Evolutionary conservation across 192 early-diverging fungal species (phyloP).

Genomic region (Mortierella alpina): DNA sequence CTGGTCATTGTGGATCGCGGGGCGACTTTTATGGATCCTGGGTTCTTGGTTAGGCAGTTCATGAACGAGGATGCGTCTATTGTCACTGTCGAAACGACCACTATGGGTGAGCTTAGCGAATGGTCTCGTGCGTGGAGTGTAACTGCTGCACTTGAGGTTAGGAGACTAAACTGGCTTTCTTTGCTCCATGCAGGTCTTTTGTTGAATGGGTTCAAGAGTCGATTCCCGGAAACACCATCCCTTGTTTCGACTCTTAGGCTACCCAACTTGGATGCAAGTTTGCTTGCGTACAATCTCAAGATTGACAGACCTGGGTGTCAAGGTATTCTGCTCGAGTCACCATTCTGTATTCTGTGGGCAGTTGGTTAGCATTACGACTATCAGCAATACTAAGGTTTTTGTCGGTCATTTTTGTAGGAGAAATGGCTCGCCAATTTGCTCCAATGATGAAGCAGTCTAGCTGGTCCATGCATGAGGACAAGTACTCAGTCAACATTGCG

Average conservation of each 20-base stretch:
- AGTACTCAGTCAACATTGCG: slow-evolving; percentile 60
- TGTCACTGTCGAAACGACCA: slow-evolving; percentile 42
- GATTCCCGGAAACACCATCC: slow-evolving; percentile 15
- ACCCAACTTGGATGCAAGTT: slow-evolving; percentile 61
- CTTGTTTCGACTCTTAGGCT: slow-evolving; percentile 57
- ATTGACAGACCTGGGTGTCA: slow-evolving; percentile 48
- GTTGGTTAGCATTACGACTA: not conserved
- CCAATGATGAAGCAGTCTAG: slow-evolving; percentile 66
- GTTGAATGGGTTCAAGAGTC: slow-evolving; percentile 24
- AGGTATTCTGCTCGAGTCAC: slow-evolving; percentile 22
- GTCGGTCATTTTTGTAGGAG: not conserved
- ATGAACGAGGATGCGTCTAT: slow-evolving; percentile 29
- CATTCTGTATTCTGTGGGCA: not conserved
- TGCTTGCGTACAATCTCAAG: slow-evolving; percentile 64
- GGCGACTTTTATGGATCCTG: slow-evolving; percentile 11
- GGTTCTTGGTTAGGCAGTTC: slow-evolving; percentile 59
- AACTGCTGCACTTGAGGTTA: too few species aligned
- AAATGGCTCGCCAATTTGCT: slow-evolving; percentile 33
- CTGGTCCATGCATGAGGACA: slow-evolving; percentile 66
- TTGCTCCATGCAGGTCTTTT: slow-evolving; percentile 23
- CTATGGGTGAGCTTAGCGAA: slow-evolving; percentile 40
- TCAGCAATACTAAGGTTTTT: not conserved
- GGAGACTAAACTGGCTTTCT: not conserved
- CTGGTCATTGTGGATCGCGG: slow-evolving; percentile 52
- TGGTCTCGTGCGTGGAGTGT: too few species aligned